A percentile compares a stretch with the other conserved stretches of the same genome.
phyloP scores from a whole-genome alignment of 2,329 filamentous ascomycete genomes.

The Delphinella strobiligena region DNA sequence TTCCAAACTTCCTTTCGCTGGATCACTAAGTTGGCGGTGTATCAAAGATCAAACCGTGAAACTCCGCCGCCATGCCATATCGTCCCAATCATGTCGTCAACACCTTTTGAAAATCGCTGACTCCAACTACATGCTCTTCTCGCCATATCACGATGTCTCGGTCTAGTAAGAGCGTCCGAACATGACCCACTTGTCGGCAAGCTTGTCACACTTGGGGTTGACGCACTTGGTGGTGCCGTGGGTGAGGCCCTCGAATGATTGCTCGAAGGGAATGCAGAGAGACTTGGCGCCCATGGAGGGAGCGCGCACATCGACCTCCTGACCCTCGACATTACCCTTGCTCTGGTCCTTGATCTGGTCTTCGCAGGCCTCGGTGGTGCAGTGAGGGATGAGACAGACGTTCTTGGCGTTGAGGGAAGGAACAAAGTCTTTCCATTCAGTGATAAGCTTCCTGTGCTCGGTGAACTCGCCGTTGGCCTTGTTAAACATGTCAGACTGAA shows the following conservation, averaged over 20 bases:
- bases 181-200: conserved; percentile 81
- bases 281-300: conserved; percentile 68
- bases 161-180: conserved; percentile 54
- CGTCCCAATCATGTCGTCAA: neutral
- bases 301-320: conserved; percentile 57
- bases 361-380: conserved; percentile 72
- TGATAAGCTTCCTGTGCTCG: conserved; percentile 68
- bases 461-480: conserved; percentile 70
- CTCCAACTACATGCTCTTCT: neutral
- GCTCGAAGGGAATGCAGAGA: conserved; percentile 70
- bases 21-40: too few relatives aligned
- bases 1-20: too few relatives aligned
- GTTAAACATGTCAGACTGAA: conserved; percentile 70
- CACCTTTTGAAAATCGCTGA: neutral
- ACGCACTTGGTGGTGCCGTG: conserved; percentile 80
- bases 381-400: conserved; percentile 83
- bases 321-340: conserved; percentile 56
- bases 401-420: conserved; percentile 87
- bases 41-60: too few relatives aligned
- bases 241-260: conserved; percentile 63
- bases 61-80: neutral
- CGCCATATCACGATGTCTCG: neutral
- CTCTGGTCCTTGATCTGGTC: conserved; percentile 91
- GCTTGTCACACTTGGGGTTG: conserved; percentile 68
- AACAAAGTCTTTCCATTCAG: conserved; percentile 80